A percentile compares a stretch with the other conserved stretches of the same genome.
Conservation (phyloP, 2,329 filamentous ascomycete genomes). For the Penicillium sp. region DNA sequence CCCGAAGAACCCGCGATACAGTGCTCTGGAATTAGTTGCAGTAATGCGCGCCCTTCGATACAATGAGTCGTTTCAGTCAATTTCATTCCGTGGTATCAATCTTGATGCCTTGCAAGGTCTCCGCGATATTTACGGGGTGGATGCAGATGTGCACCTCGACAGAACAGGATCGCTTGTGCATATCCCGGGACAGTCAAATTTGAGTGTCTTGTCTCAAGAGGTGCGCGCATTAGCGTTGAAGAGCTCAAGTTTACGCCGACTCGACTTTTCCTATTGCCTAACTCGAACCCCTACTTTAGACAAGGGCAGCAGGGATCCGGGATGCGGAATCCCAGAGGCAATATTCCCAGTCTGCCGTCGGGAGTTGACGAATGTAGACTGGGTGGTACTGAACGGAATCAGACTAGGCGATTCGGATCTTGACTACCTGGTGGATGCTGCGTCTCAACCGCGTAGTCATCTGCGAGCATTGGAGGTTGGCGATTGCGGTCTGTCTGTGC, state of each 20-base stretch:
- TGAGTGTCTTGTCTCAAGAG: constrained; percentile 66
- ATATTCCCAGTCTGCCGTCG: constrained; percentile 66
- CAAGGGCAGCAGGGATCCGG: constrained; percentile 54
- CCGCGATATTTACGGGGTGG: constrained; percentile 58
- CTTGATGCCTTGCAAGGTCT: constrained; percentile 64
- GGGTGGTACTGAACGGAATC: constrained; percentile 67
- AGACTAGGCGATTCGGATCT: constrained; percentile 69
- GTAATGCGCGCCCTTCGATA: constrained; percentile 68
- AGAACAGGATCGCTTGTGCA: constrained; percentile 57
- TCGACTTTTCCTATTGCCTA: constrained; percentile 65
- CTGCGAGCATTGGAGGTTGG: constrained; percentile 67
- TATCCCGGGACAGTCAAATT: constrained; percentile 52
- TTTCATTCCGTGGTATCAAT: constrained; percentile 64
- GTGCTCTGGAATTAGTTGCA: constrained; percentile 62
- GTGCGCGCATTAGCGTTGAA: constrained; percentile 66
- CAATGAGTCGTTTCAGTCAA: constrained; percentile 66
- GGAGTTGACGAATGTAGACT: constrained; percentile 67
- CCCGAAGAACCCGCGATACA: constrained; percentile 53
- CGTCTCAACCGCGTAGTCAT: constrained; percentile 62
- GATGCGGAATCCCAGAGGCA: constrained; percentile 68
- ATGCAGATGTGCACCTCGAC: constrained; percentile 61
- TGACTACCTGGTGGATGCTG: constrained; percentile 65
- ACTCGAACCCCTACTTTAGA: constrained; percentile 54
- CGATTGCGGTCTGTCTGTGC: constrained; percentile 55
- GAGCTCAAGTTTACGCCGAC: constrained; percentile 59